Base-by-base conservation (phyloP, 805 yeast species). In the Yarrowia alimentaria region DNA sequence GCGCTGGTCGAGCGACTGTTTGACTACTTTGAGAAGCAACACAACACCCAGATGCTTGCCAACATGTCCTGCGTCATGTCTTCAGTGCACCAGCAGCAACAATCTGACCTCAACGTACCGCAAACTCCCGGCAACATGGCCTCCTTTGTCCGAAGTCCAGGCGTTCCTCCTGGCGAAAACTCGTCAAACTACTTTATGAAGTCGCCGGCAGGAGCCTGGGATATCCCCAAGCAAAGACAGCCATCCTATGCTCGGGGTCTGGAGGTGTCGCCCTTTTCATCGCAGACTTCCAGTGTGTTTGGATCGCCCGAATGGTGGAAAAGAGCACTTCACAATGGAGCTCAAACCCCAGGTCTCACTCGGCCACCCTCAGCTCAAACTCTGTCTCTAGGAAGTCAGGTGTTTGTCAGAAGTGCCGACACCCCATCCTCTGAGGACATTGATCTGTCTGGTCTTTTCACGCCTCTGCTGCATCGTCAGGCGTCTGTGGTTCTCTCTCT, bases 1-100 rank as follows among this genome's bases (percentile, higher is more conserved):
- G 78, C 87, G 85, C 68, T 87, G 17, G 72, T 87, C 0, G 72
- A 72, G 19, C 77, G 79, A 54, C 69, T 88, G 30, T 60, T 90
- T 60, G 61, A 64, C 1, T 81, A 82, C 58, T 88, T 81, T 61
- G 93, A 83, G 58, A 66, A 60, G 25, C 61, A 71, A 32, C 79
- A 81, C 1, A 83, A 91, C 60, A 66, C 87, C 20, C 97, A 91
- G 64, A 87, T 91, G 95, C 68, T 90, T 18, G 96, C 95, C 1
- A 85, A 86, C 88, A 65, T 89, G 57, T 78, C 91, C 3, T 86
- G 95, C 65, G 73, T 87, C 4, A 66, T 85, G 52, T 73, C 70
- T 9, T 59, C 85, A 75, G 72, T 31, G 10, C 33, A 40, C 19
- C 29, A 43, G 4, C 28, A 31, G 17, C 55, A 55, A 12, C 57